Base-by-base conservation (phyloP, 2,329 filamentous ascomycete species). In the Diaporthe capsici region DNA sequence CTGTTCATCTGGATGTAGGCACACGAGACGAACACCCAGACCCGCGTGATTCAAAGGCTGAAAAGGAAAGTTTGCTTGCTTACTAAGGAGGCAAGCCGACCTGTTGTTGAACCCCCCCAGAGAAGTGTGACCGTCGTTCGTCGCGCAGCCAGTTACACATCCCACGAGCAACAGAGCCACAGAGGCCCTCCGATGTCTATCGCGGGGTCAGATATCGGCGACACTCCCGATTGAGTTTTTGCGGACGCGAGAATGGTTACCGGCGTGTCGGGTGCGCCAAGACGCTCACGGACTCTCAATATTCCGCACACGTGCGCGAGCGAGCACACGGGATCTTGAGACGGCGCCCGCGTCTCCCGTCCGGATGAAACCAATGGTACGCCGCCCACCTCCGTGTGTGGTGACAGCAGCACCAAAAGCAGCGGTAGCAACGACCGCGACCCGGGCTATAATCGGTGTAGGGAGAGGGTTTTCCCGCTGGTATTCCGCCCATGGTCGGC, bases 241-340 rank as follows among this genome's bases (percentile, higher is more conserved):
- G 28, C 15, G 17, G 4, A 22, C 34, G 34, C n/a, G 22, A 61
- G 37, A 17, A 13, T 9, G 25, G n/a, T 39, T 63, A 63, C 60
- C 37, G 39, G 13, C 39, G 37, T 44, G 37, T 63, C 60, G 60
- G 55, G 60, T 44, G 57, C 15, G 60, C 60, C 60, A 44, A 31
- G 60, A 3, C 37, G 37, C 37, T 28, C 60, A 63, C 37, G 39
- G 37, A 20, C 57, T 22, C 8, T 34, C n/a, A 13, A 5, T 51
- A 25, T 5, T 17, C 28, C 28, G 25, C 53, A 57, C 25, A 20
- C 28, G 53, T 17, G 51, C 25, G n/a, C 25, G n/a, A 1, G 37
- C 57, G 37, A 39, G 22, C 58, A 63, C 60, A 42, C 60, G 60
- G 60, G 60, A 63, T 44, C 37, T 61, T 61, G 10, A 20, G 37